Conservation (phyloP, 2,329 filamentous ascomycete genomes). For the Arthrocladium fulminans region DNA sequence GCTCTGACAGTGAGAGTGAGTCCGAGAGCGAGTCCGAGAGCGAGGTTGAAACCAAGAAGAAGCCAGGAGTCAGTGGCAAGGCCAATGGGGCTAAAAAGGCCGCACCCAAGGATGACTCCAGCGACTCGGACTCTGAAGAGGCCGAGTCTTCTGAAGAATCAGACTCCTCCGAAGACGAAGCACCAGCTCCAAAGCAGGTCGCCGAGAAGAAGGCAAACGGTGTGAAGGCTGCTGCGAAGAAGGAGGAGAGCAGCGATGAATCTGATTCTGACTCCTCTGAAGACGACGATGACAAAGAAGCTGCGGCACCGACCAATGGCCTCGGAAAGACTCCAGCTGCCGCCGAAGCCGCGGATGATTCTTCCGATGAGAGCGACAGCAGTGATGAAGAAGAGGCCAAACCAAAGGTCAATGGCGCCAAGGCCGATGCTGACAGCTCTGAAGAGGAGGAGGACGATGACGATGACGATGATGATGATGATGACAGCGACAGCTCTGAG, state of each 20-base stretch:
- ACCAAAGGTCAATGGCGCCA: constrained; percentile 22
- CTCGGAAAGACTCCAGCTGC: constrained; percentile 9
- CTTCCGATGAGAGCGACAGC: constrained; percentile 22
- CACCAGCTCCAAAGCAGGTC: constrained; percentile 11
- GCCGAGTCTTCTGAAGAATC: constrained; percentile 26
- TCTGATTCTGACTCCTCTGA: constrained; percentile 26
- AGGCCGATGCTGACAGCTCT: not conserved
- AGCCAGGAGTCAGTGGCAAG: constrained; percentile 27
- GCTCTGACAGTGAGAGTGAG: constrained; percentile 25
- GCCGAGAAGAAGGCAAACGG: constrained; percentile 18
- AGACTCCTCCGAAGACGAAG: constrained; percentile 19
- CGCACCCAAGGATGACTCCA: constrained; percentile 26
- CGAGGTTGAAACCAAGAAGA: constrained; percentile 27
- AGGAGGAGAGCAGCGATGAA: constrained; percentile 30
- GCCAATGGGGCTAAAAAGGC: constrained; percentile 29
- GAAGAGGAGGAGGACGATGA: constrained; percentile 23
- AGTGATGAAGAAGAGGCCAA: constrained; percentile 25
- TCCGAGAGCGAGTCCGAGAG: constrained; percentile 25
- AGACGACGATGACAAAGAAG: constrained; percentile 22
- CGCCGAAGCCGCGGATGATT: constrained; percentile 22
- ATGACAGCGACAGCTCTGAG: constrained; percentile 26
- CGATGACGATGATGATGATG: constrained; percentile 27
- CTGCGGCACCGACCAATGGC: constrained; percentile 4
- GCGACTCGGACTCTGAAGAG: constrained; percentile 27
- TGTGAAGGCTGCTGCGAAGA: constrained; percentile 11